Base-by-base conservation (phyloP, 2,329 filamentous ascomycete genomes). In the Colletotrichum plurivorum region DNA sequence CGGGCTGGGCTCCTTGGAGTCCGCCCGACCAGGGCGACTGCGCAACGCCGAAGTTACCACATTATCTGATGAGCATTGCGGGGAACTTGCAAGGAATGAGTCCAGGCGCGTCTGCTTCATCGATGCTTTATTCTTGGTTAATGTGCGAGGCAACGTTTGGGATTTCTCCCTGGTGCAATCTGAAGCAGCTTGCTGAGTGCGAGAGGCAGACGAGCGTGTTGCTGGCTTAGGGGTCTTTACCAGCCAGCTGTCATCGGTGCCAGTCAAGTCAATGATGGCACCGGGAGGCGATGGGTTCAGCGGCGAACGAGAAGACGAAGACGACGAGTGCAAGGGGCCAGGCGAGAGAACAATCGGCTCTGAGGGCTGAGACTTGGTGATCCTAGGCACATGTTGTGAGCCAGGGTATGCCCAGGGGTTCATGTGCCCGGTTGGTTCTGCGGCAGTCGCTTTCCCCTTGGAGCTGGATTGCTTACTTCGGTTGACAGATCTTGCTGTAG, bases 281-380 rank as follows among this genome's bases (percentile, higher is more conserved):
- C 27, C 36, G 18, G 66, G 31, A n/a, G 51, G 13, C 18, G 36
- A 16, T 10, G 49, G 15, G 4, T 4, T 71, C 61, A 71, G 52
- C 69, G 75, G 67, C 51, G 77, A 70, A 68, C 72, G 69, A 70
- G 73, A 71, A 68, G 69, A 55, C 70, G 76, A 63, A 77, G 78
- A 75, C 71, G 81, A 79, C 71, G 76, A 31, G 53, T 39, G 65
- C 76, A 75, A 72, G 59, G 84, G 83, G 70, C 83, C 85, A 76
- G 83, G 85, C 72, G 80, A 76, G 75, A 85, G 80, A 71, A 81
- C 56, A 77, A 86, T 84, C 70, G 83, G 72, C 73, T 84, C 78
- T 74, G 74, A 72, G 64, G 66, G 67, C 60, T 61, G 39, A 63
- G 46, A 66, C 54, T 73, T 73, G 69, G 62, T 73, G 69, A 73